Evolutionary conservation across 768 basidiomycete species (phyloP).

Genomic region (Pleurotus eryngii): DNA sequence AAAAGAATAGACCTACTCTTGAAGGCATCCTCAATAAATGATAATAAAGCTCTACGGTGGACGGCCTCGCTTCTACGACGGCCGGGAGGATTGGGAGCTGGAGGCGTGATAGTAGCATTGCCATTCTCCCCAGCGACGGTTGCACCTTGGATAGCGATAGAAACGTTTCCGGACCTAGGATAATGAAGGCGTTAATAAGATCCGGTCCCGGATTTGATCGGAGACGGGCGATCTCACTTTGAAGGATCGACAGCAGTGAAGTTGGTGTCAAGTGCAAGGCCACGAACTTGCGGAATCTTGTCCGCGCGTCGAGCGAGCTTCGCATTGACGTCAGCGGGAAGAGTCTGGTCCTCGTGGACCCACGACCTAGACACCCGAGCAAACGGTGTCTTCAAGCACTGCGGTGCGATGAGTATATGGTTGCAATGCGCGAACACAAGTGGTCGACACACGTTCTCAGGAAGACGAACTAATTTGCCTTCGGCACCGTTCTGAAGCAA

Average conservation of each 20-base stretch:
- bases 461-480: constrained; percentile 50
- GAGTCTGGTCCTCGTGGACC: constrained; percentile 39
- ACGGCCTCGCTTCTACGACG: neutral
- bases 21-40: constrained; percentile 7
- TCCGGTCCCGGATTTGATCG: too few species aligned
- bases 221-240: constrained; percentile 12
- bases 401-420: neutral
- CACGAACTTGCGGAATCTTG: constrained; percentile 34
- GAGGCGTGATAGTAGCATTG: constrained; percentile 12
- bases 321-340: constrained; percentile 27
- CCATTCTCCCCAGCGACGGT: constrained; percentile 13
- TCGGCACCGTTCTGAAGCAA: constrained; percentile 36
- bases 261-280: constrained; percentile 38
- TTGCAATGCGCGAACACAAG: constrained; percentile 28
- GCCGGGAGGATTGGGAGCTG: constrained; percentile 10
- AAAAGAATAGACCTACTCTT: neutral
- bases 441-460: constrained; percentile 40
- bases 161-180: constrained; percentile 1
- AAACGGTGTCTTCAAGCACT: constrained; percentile 40
- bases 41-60: constrained; percentile 9
- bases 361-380: constrained; percentile 38
- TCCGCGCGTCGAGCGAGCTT: constrained; percentile 28
- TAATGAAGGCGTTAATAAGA: neutral
- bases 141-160: constrained; percentile 14
- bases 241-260: constrained; percentile 27